phyloP scores from a whole-genome alignment of 208 protist species.

The Acanthamoeba castellanii region DNA sequence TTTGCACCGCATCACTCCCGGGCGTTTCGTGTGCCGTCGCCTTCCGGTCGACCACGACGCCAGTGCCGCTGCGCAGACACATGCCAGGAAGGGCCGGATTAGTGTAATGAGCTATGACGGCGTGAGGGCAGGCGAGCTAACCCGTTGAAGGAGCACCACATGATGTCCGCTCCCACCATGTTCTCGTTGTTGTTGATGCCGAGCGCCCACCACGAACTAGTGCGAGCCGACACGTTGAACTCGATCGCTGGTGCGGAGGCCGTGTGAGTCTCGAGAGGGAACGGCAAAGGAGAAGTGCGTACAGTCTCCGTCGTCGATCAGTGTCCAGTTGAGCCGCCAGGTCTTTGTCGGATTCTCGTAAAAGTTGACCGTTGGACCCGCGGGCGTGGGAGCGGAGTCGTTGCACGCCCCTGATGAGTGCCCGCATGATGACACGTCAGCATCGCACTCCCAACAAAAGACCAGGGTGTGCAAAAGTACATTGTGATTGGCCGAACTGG shows the following conservation, averaged over 20 bases:
- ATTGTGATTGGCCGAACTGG: background rate
- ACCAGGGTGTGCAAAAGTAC: background rate
- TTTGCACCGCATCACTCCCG: background rate
- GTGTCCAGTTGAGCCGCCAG: background rate
- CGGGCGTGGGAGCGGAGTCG: background rate
- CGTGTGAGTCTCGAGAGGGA: no score
- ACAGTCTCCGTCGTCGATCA: background rate
- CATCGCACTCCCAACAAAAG: no score
- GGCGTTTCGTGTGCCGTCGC: background rate
- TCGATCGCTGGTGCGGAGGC: slow-evolving; percentile 14
- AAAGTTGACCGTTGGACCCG: background rate
- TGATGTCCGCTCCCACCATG: slow-evolving; percentile 54
- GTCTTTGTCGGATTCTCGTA: background rate
- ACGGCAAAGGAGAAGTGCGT: background rate
- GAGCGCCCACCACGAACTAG: slow-evolving; percentile 10
- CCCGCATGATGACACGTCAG: background rate
- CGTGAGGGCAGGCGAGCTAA: background rate
- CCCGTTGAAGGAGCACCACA: slow-evolving; percentile 40
- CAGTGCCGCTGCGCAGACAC: background rate
- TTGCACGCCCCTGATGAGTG: background rate
- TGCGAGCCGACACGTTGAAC: background rate
- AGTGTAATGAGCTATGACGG: background rate
- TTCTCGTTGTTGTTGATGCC: slow-evolving; percentile 41
- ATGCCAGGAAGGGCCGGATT: background rate
- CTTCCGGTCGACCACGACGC: background rate